Percentiles rank a stretch among this genome's conserved stretches.
Conservation (phyloP, 768 basidiomycete genomes). For the Boletus reticuloceps region DNA sequence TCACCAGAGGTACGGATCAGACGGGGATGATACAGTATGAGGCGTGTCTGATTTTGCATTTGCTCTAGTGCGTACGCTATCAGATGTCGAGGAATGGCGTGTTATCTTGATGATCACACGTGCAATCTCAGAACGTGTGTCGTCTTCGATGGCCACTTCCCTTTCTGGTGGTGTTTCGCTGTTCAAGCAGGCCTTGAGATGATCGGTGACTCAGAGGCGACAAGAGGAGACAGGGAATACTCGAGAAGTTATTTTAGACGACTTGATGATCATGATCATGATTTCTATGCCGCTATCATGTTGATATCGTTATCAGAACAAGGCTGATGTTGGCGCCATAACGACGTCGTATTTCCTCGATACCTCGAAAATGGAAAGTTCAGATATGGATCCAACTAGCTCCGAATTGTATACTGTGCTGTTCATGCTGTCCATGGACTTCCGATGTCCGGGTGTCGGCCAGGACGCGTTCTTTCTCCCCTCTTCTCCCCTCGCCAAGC, state of each 20-base stretch:
- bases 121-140: conserved; percentile 4
- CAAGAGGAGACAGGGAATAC: neutral
- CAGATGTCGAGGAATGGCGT: conserved; percentile 4
- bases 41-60: conserved; percentile 21
- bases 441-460: neutral
- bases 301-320: conserved; percentile 1
- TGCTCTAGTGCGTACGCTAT: conserved; percentile 24
- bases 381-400: neutral
- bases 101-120: conserved; percentile 25
- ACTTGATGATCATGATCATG: neutral
- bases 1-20: conserved; percentile 29
- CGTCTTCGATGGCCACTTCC: conserved; percentile 13
- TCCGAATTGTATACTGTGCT: neutral
- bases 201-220: neutral
- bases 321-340: conserved; percentile 1
- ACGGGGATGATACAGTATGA: conserved; percentile 18
- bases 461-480: conserved; percentile 3
- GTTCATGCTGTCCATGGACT: neutral
- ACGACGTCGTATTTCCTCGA: conserved; percentile 5
- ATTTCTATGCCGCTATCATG: neutral
- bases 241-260: conserved; percentile 1
- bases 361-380: conserved; percentile 5
- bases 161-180: conserved; percentile 7
- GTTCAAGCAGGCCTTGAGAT: conserved; percentile 12
- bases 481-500: neutral